A percentile compares a stretch with the other conserved stretches of the same genome.
Conservation (phyloP, 2,329 filamentous ascomycete species). For the Acrodontium crateriforme region DNA sequence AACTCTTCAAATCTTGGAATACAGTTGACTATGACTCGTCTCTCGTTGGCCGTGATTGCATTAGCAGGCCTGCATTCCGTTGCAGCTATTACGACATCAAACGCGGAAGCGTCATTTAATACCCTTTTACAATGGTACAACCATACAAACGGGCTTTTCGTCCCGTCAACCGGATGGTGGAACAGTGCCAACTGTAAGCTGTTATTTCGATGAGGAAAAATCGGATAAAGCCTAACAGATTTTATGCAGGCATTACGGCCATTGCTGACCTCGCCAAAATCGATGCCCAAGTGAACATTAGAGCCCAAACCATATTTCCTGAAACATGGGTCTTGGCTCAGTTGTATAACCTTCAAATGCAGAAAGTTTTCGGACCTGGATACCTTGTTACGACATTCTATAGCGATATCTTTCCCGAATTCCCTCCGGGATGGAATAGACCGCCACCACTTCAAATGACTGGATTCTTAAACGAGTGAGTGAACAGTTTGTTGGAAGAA, state of each 20-base stretch:
- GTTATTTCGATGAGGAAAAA: too few species aligned
- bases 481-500: too few species aligned
- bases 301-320: constrained; percentile 6
- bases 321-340: constrained; percentile 15
- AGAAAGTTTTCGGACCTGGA: constrained; percentile 6
- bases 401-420: too few species aligned
- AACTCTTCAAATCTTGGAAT: too few species aligned
- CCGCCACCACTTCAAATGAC: too few species aligned
- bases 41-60: too few species aligned
- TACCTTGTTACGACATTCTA: too few species aligned
- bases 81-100: constrained; percentile 9
- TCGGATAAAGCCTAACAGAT: not conserved
- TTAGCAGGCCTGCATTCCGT: constrained; percentile 4
- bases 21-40: too few species aligned
- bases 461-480: constrained; percentile 5
- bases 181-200: constrained; percentile 19
- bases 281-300: constrained; percentile 9
- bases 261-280: constrained; percentile 16
- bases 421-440: too few species aligned
- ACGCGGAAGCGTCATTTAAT: constrained; percentile 14
- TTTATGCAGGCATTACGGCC: constrained; percentile 14
- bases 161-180: constrained; percentile 20
- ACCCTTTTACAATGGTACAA: constrained; percentile 20
- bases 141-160: constrained; percentile 17
- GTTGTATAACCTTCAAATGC: constrained; percentile 14